A percentile compares a stretch with the other conserved stretches of the same genome.
phyloP scores from a whole-genome alignment of 2,329 filamentous ascomycete species.

The Myrmaecium sp. region DNA sequence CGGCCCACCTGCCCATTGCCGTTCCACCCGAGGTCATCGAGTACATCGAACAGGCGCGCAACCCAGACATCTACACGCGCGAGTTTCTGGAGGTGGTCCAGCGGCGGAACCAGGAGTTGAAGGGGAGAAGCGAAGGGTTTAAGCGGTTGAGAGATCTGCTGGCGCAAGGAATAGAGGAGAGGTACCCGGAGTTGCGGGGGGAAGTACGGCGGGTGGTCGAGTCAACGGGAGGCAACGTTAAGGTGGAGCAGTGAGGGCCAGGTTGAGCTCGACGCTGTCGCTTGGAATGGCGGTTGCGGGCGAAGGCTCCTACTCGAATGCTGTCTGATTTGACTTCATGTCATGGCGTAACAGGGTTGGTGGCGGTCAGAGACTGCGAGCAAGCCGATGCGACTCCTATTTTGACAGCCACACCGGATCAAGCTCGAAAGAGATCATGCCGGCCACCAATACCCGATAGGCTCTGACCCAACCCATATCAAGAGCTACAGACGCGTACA shows the following conservation, averaged over 20 bases:
- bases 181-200: slow-evolving; percentile 37
- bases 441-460: no score
- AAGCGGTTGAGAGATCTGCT: slow-evolving; percentile 40
- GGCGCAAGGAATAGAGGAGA: slow-evolving; percentile 39
- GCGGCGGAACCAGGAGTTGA: slow-evolving; percentile 43
- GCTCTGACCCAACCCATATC: no score
- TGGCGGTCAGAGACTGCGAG: no score
- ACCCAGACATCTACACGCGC: slow-evolving; percentile 50
- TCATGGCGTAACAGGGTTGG: no score
- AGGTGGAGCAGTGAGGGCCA: slow-evolving; percentile 2
- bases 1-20: slow-evolving; percentile 32
- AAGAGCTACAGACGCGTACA: no score
- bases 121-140: slow-evolving; percentile 43
- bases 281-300: no score
- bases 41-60: slow-evolving; percentile 45
- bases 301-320: no score
- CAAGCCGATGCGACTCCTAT: no score
- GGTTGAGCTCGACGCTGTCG: background rate
- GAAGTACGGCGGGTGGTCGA: slow-evolving; percentile 36
- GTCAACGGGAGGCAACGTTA: slow-evolving; percentile 24
- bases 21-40: slow-evolving; percentile 45
- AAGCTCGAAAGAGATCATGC: no score
- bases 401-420: no score
- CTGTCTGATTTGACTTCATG: no score
- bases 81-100: slow-evolving; percentile 49